A percentile compares a stretch with the other conserved stretches of the same genome.
phyloP scores from a whole-genome alignment of 1,284 basidiomycete genomes.

The Puccinia hordei region DNA sequence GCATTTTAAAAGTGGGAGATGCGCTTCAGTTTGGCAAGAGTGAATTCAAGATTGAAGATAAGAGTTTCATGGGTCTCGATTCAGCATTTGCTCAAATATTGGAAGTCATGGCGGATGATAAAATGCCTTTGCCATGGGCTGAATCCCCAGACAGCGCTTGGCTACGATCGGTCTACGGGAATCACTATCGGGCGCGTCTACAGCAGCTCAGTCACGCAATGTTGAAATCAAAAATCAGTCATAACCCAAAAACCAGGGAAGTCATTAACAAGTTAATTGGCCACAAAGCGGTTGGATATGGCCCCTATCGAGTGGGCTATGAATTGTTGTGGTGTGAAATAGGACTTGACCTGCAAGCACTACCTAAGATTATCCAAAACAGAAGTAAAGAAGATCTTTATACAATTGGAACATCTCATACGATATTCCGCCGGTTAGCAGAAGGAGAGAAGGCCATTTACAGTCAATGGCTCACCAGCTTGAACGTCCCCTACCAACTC shows the following conservation, averaged over 20 bases:
- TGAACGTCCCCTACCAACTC: neutral
- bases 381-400: neutral
- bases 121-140: neutral
- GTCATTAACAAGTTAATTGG: neutral
- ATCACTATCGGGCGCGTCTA: neutral
- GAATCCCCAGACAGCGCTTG: neutral
- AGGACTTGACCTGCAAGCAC: neutral
- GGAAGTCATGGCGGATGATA: neutral
- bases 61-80: neutral
- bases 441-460: neutral
- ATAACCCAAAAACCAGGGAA: neutral
- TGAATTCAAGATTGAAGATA: neutral
- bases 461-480: neutral
- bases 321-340: neutral
- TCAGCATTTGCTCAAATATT: neutral
- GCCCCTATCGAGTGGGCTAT: neutral
- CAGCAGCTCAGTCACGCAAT: neutral
- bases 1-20: conserved; percentile 1
- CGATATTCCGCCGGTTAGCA: neutral
- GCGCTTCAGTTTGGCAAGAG: neutral
- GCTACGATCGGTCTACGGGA: neutral
- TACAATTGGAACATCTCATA: neutral
- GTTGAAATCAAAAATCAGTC: neutral
- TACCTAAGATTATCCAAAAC: neutral
- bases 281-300: neutral